These are phyloP conservation scores for Fusarium sp. DNA, from an alignment of 2,329 filamentous ascomycete species.

Conservation along the genomic window DNA sequence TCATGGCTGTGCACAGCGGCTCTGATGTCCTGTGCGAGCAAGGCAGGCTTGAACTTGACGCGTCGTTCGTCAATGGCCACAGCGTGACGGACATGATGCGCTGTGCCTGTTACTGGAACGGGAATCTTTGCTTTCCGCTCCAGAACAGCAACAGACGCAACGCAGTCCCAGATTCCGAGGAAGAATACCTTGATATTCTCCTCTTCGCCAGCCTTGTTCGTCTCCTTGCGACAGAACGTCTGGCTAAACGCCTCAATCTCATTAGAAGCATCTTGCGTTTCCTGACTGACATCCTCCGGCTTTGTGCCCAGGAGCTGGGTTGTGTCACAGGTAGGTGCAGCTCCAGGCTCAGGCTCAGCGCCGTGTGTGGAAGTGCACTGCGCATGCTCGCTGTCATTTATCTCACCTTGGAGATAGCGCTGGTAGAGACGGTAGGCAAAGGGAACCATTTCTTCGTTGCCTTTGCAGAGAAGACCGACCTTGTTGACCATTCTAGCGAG, in stretches of 20 bases:
- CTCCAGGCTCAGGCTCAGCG: not conserved
- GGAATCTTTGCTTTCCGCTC: slow-evolving; percentile 57
- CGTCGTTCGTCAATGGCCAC: slow-evolving; percentile 67
- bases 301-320: slow-evolving; percentile 37
- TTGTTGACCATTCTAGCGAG: slow-evolving; percentile 65
- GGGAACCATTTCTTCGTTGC: slow-evolving; percentile 67
- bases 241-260: slow-evolving; percentile 61
- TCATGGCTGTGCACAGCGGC: slow-evolving; percentile 42
- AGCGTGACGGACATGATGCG: slow-evolving; percentile 64
- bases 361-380: slow-evolving; percentile 22
- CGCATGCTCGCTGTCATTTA: slow-evolving; percentile 50
- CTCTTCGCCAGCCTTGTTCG: slow-evolving; percentile 21
- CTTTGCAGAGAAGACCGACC: slow-evolving; percentile 63
- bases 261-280: slow-evolving; percentile 47
- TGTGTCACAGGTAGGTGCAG: not conserved
- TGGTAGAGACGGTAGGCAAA: slow-evolving; percentile 63
- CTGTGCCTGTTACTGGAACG: slow-evolving; percentile 56
- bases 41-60: slow-evolving; percentile 67
- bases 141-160: slow-evolving; percentile 63
- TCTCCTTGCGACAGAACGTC: slow-evolving; percentile 61
- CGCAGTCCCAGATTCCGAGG: slow-evolving; percentile 68
- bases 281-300: slow-evolving; percentile 44
- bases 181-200: slow-evolving; percentile 64
- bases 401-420: slow-evolving; percentile 56
- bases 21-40: slow-evolving; percentile 59